These are phyloP conservation scores for Amanita fuliginea DNA, from an alignment of 768 basidiomycete genomes.

Conservation along the genomic window DNA sequence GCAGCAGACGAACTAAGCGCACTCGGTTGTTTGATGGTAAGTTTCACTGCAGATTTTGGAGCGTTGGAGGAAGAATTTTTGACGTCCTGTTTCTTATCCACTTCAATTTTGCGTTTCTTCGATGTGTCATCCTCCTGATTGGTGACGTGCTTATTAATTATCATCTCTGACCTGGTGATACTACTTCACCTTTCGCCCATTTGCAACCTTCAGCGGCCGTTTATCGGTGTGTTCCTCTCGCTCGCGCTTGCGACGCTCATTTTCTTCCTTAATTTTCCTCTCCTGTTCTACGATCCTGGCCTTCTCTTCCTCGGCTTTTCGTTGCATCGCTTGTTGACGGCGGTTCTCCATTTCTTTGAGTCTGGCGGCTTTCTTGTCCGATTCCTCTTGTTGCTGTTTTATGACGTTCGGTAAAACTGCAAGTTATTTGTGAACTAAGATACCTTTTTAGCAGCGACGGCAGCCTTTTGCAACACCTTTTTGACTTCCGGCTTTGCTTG, in stretches of 20 bases:
- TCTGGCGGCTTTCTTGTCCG: slow-evolving; percentile 64
- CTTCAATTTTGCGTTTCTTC: slow-evolving; percentile 65
- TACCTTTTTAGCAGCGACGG: slow-evolving; percentile 83
- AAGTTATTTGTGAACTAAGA: slow-evolving; percentile 9
- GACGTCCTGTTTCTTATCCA: slow-evolving; percentile 43
- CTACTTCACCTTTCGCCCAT: slow-evolving; percentile 43
- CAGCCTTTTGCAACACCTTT: slow-evolving; percentile 68
- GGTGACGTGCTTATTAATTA: neutral
- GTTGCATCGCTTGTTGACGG: slow-evolving; percentile 57
- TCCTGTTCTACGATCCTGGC: slow-evolving; percentile 54
- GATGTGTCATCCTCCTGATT: slow-evolving; percentile 53
- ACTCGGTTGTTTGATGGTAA: slow-evolving; percentile 26
- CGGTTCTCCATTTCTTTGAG: slow-evolving; percentile 77
- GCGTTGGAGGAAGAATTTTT: slow-evolving; percentile 40
- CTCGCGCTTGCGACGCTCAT: slow-evolving; percentile 72
- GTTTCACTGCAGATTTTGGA: slow-evolving; percentile 44
- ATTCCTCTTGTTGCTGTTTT: slow-evolving; percentile 80
- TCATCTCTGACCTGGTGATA: slow-evolving; percentile 4
- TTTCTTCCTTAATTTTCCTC: slow-evolving; percentile 59
- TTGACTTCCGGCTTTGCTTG: slow-evolving; percentile 71
- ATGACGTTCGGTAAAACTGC: slow-evolving; percentile 1
- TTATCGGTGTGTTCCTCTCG: slow-evolving; percentile 71
- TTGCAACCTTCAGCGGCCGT: slow-evolving; percentile 38
- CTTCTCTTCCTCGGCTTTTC: slow-evolving; percentile 75
- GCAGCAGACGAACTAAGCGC: slow-evolving; percentile 26